Evolutionary conservation across 1,139 yeast genomes (phyloP).

Genomic region (Lodderomyces pseudojiufengensis): DNA sequence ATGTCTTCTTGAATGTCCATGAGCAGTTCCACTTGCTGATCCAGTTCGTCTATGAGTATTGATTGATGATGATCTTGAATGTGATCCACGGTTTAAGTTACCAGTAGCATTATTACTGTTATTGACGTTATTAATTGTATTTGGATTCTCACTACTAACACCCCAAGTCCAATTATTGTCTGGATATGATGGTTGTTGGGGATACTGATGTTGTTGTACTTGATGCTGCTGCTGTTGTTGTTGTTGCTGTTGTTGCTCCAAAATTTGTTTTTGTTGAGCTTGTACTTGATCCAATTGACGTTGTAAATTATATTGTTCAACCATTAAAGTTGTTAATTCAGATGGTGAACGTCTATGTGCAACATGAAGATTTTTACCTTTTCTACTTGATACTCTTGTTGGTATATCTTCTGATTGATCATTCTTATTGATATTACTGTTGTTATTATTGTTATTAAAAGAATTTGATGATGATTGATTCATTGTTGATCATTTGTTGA

Average conservation of each 20-base stretch:
- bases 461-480: background rate
- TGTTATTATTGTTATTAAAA: conserved; percentile 1
- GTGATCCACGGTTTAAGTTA: conserved; percentile 18
- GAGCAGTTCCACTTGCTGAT: conserved; percentile 18
- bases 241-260: conserved; percentile 59
- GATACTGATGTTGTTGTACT: conserved; percentile 21
- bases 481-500: too few species aligned
- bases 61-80: conserved; percentile 40
- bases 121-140: conserved; percentile 12
- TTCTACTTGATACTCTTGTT: conserved; percentile 17
- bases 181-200: conserved; percentile 16
- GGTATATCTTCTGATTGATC: conserved; percentile 14
- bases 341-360: conserved; percentile 95
- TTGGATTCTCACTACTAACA: background rate
- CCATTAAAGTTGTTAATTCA: conserved; percentile 91
- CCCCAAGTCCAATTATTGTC: conserved; percentile 7
- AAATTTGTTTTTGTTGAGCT: conserved; percentile 84
- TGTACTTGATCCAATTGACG: conserved; percentile 89
- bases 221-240: conserved; percentile 50
- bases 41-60: conserved; percentile 38
- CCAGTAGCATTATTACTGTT: conserved; percentile 30
- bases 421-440: too few species aligned
- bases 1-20: conserved; percentile 87
- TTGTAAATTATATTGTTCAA: conserved; percentile 88
- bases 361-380: conserved; percentile 59